A percentile compares a stretch with the other conserved stretches of the same genome.
These are phyloP conservation scores for Amylostereum areolatum DNA, from an alignment of 1,284 basidiomycete species.

Conservation along the genomic window DNA sequence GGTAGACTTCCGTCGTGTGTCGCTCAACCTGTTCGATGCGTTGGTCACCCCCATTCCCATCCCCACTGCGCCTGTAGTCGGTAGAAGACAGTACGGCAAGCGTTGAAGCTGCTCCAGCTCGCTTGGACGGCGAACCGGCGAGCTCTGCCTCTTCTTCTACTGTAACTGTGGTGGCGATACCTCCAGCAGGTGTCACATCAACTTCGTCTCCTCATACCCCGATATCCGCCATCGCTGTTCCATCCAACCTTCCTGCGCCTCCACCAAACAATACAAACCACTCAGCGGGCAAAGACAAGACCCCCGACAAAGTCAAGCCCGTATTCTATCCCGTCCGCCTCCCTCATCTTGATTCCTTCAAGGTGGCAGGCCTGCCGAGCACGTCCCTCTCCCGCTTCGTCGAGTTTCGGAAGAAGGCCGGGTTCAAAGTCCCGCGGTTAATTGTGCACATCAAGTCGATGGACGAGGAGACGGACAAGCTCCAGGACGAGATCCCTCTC, in stretches of 20 bases:
- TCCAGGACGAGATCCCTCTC: slow-evolving; percentile 1
- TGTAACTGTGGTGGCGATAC: no score
- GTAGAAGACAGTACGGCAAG: background rate
- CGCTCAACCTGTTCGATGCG: slow-evolving; percentile 29
- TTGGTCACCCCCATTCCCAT: slow-evolving; percentile 16
- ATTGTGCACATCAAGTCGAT: slow-evolving; percentile 17
- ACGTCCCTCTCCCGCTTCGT: slow-evolving; percentile 14
- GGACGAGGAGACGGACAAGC: slow-evolving; percentile 15
- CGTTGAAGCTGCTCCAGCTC: background rate
- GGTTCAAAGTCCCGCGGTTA: slow-evolving; percentile 15
- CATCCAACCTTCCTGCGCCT: no score
- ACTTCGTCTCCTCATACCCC: no score
- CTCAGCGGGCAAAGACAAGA: slow-evolving; percentile 4
- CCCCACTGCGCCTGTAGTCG: background rate
- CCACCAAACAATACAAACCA: no score
- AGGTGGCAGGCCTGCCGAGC: slow-evolving; percentile 17
- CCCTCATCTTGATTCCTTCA: slow-evolving; percentile 18
- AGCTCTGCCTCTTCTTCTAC: no score
- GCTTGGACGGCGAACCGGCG: no score
- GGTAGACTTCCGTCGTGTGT: slow-evolving; percentile 37
- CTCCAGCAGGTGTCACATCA: no score
- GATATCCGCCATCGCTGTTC: no score
- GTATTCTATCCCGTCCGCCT: slow-evolving; percentile 13
- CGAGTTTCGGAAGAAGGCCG: slow-evolving; percentile 13
- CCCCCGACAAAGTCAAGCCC: background rate